These are phyloP conservation scores for Candida nitratophila DNA, from an alignment of 805 yeast genomes.

Conservation along the genomic window DNA sequence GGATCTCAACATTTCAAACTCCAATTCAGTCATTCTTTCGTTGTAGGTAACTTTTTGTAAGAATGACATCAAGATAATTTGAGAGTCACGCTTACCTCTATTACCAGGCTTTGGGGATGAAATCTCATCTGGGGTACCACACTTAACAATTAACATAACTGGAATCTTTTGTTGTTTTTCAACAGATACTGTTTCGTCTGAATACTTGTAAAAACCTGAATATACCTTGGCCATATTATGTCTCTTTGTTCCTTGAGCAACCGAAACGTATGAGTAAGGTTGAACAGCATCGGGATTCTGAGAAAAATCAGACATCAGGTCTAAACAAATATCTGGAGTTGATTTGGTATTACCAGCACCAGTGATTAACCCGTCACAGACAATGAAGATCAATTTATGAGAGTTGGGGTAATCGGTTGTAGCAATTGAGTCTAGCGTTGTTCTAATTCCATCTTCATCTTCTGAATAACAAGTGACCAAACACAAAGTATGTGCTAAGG, in stretches of 20 bases:
- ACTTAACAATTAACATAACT: conserved; percentile 68
- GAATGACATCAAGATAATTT: conserved; percentile 83
- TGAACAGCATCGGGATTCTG: conserved; percentile 67
- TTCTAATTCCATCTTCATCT: conserved; percentile 76
- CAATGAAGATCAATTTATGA: conserved; percentile 75
- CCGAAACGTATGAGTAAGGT: conserved; percentile 88
- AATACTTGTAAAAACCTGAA: conserved; percentile 88
- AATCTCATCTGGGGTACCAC: conserved; percentile 81
- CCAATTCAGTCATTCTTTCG: conserved; percentile 90
- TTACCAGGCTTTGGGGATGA: conserved; percentile 77
- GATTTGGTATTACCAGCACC: conserved; percentile 86
- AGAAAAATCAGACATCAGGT: conserved; percentile 78
- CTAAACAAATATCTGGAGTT: conserved; percentile 85
- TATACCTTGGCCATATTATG: conserved; percentile 98
- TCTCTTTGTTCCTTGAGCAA: conserved; percentile 88
- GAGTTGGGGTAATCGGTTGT: conserved; percentile 94
- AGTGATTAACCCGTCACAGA: conserved; percentile 92
- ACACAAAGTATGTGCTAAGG: conserved; percentile 68
- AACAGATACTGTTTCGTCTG: conserved; percentile 63
- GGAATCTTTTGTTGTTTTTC: conserved; percentile 87
- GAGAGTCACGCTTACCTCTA: conserved; percentile 95
- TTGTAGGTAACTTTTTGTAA: conserved; percentile 82
- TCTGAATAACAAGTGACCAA: conserved; percentile 94
- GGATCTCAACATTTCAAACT: conserved; percentile 64
- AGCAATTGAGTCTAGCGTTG: conserved; percentile 88